Evolutionary conservation across 441 rosid genomes (phyloP).

Genomic region (Cnidoscolus chayamansa): DNA sequence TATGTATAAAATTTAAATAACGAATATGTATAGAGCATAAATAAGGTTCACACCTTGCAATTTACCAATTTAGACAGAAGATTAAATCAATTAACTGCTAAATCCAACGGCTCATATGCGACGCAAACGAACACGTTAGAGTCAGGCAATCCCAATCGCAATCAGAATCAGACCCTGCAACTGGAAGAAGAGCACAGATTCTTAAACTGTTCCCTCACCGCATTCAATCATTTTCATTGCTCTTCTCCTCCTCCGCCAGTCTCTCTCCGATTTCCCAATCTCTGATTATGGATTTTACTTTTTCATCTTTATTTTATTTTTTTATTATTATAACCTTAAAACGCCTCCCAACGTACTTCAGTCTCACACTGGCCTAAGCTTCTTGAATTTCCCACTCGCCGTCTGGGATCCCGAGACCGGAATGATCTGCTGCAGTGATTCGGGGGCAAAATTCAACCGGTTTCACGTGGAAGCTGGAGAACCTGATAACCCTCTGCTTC

Average conservation of each 20-base stretch:
- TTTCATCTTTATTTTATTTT: neutral
- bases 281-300: slow-evolving; percentile 9
- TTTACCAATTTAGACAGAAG: no score
- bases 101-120: slow-evolving; percentile 1
- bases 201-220: slow-evolving; percentile 24
- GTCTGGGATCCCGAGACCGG: slow-evolving; percentile 19
- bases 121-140: no score
- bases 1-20: no score
- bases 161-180: neutral
- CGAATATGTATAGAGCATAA: no score
- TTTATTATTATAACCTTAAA: neutral
- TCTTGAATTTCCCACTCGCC: slow-evolving; percentile 21
- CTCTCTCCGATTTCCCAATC: neutral
- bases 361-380: slow-evolving; percentile 8
- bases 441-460: slow-evolving; percentile 18
- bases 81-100: no score
- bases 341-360: neutral
- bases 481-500: slow-evolving; percentile 11
- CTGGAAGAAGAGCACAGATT: slow-evolving; percentile 24
- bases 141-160: neutral
- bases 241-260: slow-evolving; percentile 10
- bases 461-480: slow-evolving; percentile 15
- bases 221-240: slow-evolving; percentile 24
- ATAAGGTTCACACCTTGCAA: no score
- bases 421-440: slow-evolving; percentile 41